phyloP scores from a whole-genome alignment of 164 flowering plant genomes.

The Buxus sempervirens region DNA sequence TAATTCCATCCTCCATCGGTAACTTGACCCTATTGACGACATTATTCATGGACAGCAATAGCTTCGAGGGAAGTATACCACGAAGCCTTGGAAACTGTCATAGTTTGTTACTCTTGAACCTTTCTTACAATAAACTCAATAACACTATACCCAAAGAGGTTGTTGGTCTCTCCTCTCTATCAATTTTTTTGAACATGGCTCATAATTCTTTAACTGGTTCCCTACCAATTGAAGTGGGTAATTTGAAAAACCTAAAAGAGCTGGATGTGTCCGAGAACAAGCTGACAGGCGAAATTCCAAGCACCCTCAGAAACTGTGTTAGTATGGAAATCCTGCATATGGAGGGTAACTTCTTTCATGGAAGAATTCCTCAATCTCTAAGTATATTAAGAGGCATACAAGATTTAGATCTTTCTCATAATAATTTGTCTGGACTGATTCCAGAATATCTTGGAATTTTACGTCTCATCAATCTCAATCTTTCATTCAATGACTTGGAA shows the following conservation, averaged over 20 bases:
- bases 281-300: constrained; percentile 26
- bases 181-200: background rate
- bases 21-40: background rate
- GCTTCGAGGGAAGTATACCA: constrained; percentile 13
- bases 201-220: constrained; percentile 21
- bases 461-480: background rate
- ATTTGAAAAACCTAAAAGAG: background rate
- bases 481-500: background rate
- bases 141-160: constrained; percentile 3
- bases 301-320: background rate
- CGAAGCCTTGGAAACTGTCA: constrained; percentile 10
- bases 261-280: constrained; percentile 21
- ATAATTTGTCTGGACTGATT: constrained; percentile 15
- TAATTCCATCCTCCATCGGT: constrained; percentile 1
- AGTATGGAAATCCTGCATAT: constrained; percentile 1
- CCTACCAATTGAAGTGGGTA: constrained; percentile 21
- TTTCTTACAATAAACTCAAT: constrained; percentile 4
- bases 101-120: constrained; percentile 1
- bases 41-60: constrained; percentile 1
- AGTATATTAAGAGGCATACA: constrained; percentile 9
- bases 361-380: constrained; percentile 6
- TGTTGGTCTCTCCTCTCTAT: background rate
- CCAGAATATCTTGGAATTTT: background rate
- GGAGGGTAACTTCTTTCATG: constrained; percentile 6
- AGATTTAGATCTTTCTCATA: constrained; percentile 17